Base-by-base conservation (phyloP, 139 green algal species). In the Mesotaenium endlicherianum region DNA sequence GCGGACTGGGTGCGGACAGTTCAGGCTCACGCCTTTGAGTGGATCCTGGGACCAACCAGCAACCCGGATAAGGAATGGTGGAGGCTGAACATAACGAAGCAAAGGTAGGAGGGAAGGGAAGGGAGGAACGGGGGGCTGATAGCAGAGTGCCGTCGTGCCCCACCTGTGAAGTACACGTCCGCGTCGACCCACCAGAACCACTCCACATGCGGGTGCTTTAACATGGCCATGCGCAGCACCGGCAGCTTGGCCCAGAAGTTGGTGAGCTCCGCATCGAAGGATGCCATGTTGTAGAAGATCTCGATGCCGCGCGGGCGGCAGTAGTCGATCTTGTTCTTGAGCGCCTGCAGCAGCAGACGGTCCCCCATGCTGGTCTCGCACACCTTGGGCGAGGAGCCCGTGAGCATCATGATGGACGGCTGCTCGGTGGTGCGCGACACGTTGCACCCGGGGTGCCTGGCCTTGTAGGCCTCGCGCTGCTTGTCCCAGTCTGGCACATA, bases 261-360 rank as follows among this genome's bases (percentile, higher is more conserved):
- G 20, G 43, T 44, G 43, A 87, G 41, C 44, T 34, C 3, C 31
- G 36, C 36, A 53, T 87, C 81, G 41, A 86, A 50, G 44, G 26
- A 14, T 11, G 30, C 80, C 71, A 86, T 75, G 59, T 43, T 70
- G 49, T 86, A 86, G 16, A 86, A 82, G 16, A 86, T 17, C 47
- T 86, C 43, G n/a, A 85, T 39, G n/a, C 43, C 80, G 38, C 69
- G 45, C 31, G 86, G 0, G 20, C 74, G 42, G 41, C 39, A 57
- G 43, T 85, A 85, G 55, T 85, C 78, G 26, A 84, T 36, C 70
- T 85, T 85, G 43, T 85, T 85, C 68, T 85, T 82, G 41, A 82
- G 31, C 30, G 50, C 42, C 50, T 75, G 77, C 17, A 82, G 42
- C 1, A 82, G 75, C 2, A 82, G 16, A 3, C 42, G 50, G 60